Conservation (phyloP, 495 filamentous ascomycete species). For the Penicilliopsis zonata region DNA sequence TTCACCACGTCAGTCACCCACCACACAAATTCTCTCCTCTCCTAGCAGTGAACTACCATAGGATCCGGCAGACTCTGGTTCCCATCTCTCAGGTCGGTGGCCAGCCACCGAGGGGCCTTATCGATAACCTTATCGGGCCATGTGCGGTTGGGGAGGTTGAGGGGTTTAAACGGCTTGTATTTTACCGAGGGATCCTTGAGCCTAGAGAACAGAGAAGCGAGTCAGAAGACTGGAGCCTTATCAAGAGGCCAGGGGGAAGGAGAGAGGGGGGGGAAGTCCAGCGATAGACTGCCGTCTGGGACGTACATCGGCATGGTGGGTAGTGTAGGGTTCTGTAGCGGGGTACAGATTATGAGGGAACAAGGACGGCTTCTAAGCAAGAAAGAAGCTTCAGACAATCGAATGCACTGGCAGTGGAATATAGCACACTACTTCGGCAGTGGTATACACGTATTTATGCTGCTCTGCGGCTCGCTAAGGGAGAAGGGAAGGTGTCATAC, state of each 20-base stretch:
- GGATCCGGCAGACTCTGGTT: conserved; percentile 83
- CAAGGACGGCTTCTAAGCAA: no score
- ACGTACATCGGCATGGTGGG: conserved; percentile 30
- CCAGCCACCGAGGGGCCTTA: conserved; percentile 74
- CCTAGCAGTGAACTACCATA: conserved; percentile 48
- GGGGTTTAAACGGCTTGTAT: conserved; percentile 68
- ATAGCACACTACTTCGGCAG: no score
- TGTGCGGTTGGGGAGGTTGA: conserved; percentile 76
- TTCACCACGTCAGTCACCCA: neutral
- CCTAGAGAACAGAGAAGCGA: no score
- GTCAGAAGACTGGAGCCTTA: neutral
- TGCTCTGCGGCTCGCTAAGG: no score
- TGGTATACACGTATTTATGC: no score
- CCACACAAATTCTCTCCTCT: no score
- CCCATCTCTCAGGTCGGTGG: conserved; percentile 76
- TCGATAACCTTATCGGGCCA: conserved; percentile 74
- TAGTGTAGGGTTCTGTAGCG: conserved; percentile 10
- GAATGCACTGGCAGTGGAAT: no score
- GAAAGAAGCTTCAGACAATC: no score
- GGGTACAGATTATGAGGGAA: no score
- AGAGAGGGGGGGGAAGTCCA: neutral
- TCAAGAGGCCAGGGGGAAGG: neutral
- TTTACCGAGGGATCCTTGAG: conserved; percentile 91
- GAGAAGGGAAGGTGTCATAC: no score
- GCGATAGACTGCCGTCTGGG: neutral